Evolutionary conservation across 1,139 yeast genomes (phyloP), one percentile per base, ranked within the genome.

Genomic region (Komagataea norvegica): DNA sequence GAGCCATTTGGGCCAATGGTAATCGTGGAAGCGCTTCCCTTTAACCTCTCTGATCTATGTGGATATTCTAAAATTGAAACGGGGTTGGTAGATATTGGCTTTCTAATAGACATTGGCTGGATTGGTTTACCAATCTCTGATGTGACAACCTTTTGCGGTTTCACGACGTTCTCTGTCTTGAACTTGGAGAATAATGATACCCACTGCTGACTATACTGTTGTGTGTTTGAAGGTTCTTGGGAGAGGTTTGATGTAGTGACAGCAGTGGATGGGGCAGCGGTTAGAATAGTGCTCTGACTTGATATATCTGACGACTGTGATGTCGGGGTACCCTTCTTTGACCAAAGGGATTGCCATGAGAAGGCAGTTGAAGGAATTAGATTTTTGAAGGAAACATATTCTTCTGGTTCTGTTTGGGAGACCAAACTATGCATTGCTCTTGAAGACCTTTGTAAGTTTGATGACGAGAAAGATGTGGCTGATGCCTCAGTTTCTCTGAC

Each of bases 1-100:
- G 72, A 65, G 15, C 71, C 68, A 43, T 72, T 69, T 4, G 71
- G 70, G 2, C 74, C 73, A n/a, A 75, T 64, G 3, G 64, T 64
- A 37, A 76, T 49, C 8, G 67, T 63, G 5, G 78, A 69, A 42
- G 65, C 70, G 5, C 68, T 54, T 0, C 73, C 72, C 41, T 58
- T 54, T 29, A 42, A 29, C 14, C 25, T 31, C 13, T 35, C 41
- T 43, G 49, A 8, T 47, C 54, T 24, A 23, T 40, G 48, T 27
- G 24, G 49, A 43, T 34, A 28, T 28, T 28, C 24, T 29, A 35
- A 34, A 9, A 21, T 25, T 10, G 41, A 25, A 31, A 21, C 29
- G 5, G 31, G 15, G 10, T 24, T 16, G 8, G 22, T 31, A 4
- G 17, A 9, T 5, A 28, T 16, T 18, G 18, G 16, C 21, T 24